Conservation (phyloP, 495 filamentous ascomycete species). For the Neurospora tetrasperma region DNA sequence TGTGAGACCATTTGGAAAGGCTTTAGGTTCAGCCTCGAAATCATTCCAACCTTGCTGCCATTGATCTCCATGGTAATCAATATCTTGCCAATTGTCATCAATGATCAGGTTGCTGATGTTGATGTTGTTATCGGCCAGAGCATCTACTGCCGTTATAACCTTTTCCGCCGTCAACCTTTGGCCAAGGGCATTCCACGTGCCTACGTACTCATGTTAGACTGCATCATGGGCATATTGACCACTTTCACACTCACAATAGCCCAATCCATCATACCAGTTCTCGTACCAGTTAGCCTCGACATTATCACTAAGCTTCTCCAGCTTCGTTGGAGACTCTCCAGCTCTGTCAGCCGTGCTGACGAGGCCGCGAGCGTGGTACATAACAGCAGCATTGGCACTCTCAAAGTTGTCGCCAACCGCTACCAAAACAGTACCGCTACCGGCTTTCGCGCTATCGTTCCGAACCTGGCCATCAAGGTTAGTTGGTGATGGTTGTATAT, state of each 20-base stretch:
- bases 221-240: background rate
- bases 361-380: constrained; percentile 75
- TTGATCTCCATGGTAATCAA: constrained; percentile 42
- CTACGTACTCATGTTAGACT: constrained; percentile 16
- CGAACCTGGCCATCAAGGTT: constrained; percentile 24
- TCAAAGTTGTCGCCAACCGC: constrained; percentile 70
- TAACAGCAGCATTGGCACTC: constrained; percentile 63
- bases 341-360: constrained; percentile 26
- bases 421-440: constrained; percentile 54
- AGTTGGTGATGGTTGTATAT: background rate
- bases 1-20: constrained; percentile 73
- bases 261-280: constrained; percentile 79
- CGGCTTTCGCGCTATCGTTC: constrained; percentile 51
- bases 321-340: constrained; percentile 24
- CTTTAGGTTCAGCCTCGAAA: constrained; percentile 76
- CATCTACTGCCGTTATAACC: constrained; percentile 62
- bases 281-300: constrained; percentile 54
- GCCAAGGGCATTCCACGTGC: constrained; percentile 92
- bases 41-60: constrained; percentile 47
- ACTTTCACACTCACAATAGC: constrained; percentile 42
- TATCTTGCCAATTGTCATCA: constrained; percentile 92
- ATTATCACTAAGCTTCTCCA: constrained; percentile 32
- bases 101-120: constrained; percentile 77
- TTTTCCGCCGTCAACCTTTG: constrained; percentile 72
- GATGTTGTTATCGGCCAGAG: constrained; percentile 60